Evolutionary conservation across 2,329 filamentous ascomycete genomes (phyloP).

Genomic region (Trichoderma endophyticum): DNA sequence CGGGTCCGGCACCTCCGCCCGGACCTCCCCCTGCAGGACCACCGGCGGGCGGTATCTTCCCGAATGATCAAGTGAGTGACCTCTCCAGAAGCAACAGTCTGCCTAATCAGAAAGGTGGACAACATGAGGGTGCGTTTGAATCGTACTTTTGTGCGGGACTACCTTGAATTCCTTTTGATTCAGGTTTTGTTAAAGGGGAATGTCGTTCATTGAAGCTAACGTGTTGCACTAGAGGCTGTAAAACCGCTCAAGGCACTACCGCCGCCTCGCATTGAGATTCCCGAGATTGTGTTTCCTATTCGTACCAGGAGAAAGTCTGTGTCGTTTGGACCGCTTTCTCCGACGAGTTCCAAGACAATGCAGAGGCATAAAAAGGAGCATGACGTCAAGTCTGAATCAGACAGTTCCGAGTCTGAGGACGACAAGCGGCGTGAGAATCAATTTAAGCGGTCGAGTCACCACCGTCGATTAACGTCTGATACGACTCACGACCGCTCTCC

Average conservation of each 20-base stretch:
- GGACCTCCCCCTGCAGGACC: conserved; percentile 31
- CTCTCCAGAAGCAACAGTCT: conserved; percentile 30
- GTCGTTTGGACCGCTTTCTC: conserved; percentile 48
- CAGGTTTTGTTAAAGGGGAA: background rate
- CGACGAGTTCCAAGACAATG: conserved; percentile 47
- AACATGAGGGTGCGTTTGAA: conserved; percentile 38
- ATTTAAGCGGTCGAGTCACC: conserved; percentile 20
- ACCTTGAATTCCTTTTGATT: background rate
- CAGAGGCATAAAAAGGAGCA: conserved; percentile 39
- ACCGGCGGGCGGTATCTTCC: conserved; percentile 32
- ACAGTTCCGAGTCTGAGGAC: conserved; percentile 20
- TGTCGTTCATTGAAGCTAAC: background rate
- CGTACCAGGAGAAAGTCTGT: conserved; percentile 39
- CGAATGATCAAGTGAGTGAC: conserved; percentile 46
- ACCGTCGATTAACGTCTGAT: conserved; percentile 34
- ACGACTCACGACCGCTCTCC: conserved; percentile 33
- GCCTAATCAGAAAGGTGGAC: conserved; percentile 19
- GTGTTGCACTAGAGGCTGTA: conserved; percentile 30
- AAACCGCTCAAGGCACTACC: conserved; percentile 16
- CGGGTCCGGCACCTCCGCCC: conserved; percentile 30
- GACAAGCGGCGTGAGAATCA: conserved; percentile 24
- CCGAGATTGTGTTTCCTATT: background rate
- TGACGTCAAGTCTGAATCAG: conserved; percentile 24
- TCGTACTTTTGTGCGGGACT: conserved; percentile 27
- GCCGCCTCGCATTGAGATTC: conserved; percentile 10